A percentile compares a stretch with the other conserved stretches of the same genome.
Conservation (phyloP, 176 grass and related monocot genomes). For the Tuctoria greenei region DNA sequence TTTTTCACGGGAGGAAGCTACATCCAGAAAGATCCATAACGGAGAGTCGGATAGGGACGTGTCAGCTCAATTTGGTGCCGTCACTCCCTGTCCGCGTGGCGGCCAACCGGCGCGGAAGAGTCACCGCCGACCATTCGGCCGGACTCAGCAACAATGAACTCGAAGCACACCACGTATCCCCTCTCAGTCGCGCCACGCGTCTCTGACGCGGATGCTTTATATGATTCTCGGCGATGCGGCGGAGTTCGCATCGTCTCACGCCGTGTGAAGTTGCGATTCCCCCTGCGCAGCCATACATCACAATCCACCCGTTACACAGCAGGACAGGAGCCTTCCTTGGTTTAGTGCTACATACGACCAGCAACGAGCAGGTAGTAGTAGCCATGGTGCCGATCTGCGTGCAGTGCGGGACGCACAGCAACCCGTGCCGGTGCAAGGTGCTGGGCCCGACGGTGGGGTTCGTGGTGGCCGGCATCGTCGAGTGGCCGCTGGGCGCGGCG, state of each 20-base stretch:
- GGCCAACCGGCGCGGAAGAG: neutral
- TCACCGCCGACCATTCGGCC: slow-evolving; percentile 8
- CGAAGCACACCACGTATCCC: slow-evolving; percentile 12
- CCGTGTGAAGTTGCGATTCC: neutral
- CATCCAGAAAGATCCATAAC: slow-evolving; percentile 3
- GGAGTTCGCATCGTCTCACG: neutral
- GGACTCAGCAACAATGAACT: neutral
- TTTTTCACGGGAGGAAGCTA: neutral
- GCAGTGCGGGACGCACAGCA: slow-evolving; percentile 83
- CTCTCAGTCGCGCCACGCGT: slow-evolving; percentile 19
- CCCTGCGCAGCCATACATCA: neutral
- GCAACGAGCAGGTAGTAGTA: neutral
- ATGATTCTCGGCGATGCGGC: neutral
- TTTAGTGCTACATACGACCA: neutral
- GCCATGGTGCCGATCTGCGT: slow-evolving; percentile 57
- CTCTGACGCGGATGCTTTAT: neutral
- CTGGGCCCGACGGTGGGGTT: slow-evolving; percentile 87
- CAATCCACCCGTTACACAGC: neutral
- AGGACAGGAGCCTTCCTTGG: neutral
- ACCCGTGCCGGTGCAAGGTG: slow-evolving; percentile 92
- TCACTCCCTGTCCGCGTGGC: slow-evolving; percentile 11
- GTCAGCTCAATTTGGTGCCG: slow-evolving; percentile 4
- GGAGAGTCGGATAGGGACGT: neutral
- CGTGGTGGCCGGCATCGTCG: slow-evolving; percentile 53
- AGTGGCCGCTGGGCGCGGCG: slow-evolving; percentile 78